A percentile compares a stretch with the other conserved stretches of the same genome.
Evolutionary conservation across 148 eudicot species (phyloP).

Genomic region (Spergularia marina): DNA sequence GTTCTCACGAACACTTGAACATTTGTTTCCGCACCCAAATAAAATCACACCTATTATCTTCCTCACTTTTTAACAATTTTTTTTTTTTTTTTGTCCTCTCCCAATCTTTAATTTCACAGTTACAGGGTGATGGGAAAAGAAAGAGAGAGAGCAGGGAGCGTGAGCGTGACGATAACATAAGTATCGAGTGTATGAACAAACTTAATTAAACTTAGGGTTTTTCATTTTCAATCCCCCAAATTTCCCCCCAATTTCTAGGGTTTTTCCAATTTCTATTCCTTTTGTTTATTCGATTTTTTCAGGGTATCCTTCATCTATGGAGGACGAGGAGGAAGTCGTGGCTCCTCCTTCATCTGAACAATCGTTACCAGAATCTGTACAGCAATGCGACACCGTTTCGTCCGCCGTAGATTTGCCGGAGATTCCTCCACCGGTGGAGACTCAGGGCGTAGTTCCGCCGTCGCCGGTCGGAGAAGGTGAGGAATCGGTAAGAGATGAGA

Average conservation of each 20-base stretch:
- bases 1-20: too few relatives aligned
- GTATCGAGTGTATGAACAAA: slow-evolving; percentile 2
- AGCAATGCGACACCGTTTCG: slow-evolving; percentile 18
- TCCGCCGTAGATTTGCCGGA: slow-evolving; percentile 13
- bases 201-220: slow-evolving; percentile 32
- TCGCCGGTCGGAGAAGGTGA: not conserved
- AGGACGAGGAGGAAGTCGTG: slow-evolving; percentile 37
- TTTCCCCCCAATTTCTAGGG: slow-evolving; percentile 26
- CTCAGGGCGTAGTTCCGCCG: not conserved
- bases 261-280: not conserved
- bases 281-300: not conserved
- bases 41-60: too few relatives aligned
- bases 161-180: not conserved
- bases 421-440: not conserved
- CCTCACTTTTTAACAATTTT: too few relatives aligned
- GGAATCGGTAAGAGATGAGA: not conserved
- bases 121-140: not conserved
- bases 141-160: not conserved
- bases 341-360: slow-evolving; percentile 10
- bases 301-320: slow-evolving; percentile 25
- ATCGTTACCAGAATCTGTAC: slow-evolving; percentile 11
- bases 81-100: too few relatives aligned
- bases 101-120: too few relatives aligned
- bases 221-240: not conserved
- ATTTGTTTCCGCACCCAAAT: too few relatives aligned